Conservation (phyloP, 805 yeast genomes). For the Nakazawaea anatomiae region DNA sequence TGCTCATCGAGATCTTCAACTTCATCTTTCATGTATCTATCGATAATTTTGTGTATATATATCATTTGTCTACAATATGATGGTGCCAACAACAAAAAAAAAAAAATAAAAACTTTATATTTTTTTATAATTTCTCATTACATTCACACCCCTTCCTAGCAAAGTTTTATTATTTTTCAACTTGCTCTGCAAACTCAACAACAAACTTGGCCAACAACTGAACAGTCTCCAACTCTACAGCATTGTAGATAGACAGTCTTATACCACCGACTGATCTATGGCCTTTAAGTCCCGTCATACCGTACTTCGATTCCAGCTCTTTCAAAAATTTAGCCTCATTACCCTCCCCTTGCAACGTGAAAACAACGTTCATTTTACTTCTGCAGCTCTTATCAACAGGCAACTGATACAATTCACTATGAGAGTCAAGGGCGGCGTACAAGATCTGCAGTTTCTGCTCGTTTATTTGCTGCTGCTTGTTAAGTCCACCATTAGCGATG, state of each 20-base stretch:
- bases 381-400: conserved; percentile 63
- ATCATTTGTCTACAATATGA: too few species aligned
- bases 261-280: conserved; percentile 97
- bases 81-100: too few species aligned
- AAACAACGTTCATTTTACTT: conserved; percentile 91
- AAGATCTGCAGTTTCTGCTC: conserved; percentile 55
- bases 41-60: too few species aligned
- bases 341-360: conserved; percentile 59
- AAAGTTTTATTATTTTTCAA: conserved; percentile 13
- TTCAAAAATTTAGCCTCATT: conserved; percentile 65
- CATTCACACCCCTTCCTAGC: too few species aligned
- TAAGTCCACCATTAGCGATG: conserved; percentile 67
- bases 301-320: conserved; percentile 48
- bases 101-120: background rate
- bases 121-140: background rate
- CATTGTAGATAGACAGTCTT: conserved; percentile 89
- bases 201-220: conserved; percentile 51
- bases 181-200: conserved; percentile 48
- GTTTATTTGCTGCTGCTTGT: conserved; percentile 51
- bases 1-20: conserved; percentile 11
- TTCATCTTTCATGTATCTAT: conserved; percentile 6
- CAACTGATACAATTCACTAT: conserved; percentile 57
- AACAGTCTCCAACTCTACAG: conserved; percentile 62
- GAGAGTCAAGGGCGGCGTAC: conserved; percentile 60
- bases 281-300: conserved; percentile 81